Evolutionary conservation across 2,329 filamentous ascomycete genomes (phyloP), one percentile per base, ranked within the genome.

Genomic region (Diplodia corticola): DNA sequence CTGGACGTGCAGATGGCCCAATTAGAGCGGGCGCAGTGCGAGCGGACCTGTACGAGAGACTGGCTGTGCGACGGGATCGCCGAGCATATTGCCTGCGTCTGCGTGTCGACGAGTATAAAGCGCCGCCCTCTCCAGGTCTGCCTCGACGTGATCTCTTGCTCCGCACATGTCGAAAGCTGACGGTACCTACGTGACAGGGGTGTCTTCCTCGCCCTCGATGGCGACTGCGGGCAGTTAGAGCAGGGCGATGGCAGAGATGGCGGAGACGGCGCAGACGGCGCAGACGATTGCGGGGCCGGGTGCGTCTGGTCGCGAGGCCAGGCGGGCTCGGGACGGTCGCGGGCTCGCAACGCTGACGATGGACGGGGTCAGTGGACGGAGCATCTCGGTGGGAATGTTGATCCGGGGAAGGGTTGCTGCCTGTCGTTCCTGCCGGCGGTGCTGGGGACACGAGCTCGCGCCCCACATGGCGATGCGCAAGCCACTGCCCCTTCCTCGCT

Each of bases 381-480:
- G 17, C 40, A n/a, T n/a, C 17, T 44, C 40, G 40, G 40, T 44
- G 40, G n/a, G 12, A 44, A n/a, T 44, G 40, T 44, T 44, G 40
- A 44, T 44, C 40, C 40, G 33, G 33, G 33, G 33, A 35, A 35
- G 33, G 33, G 33, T 35, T 35, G 51, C 30, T 37, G 51, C 17
- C 40, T 44, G 40, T 44, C n/a, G 40, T 44, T 44, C 20, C 40
- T n/a, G 40, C 17, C 40, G 17, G 40, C n/a, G n/a, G 6, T 44
- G 40, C 13, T 12, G n/a, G 51, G 28, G n/a, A 60, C 55, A 46
- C 55, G 55, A 30, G 55, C n/a, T n/a, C n/a, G n/a, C 37, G 55
- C 55, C 55, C 55, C 55, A 60, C 55, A 60, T 46, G 44, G 57
- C 57, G 28, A 46, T 61, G 57, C 33, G 33, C 40, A 61, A 49